Conservation (phyloP, 2,329 filamentous ascomycete species). For the Neofusicoccum parvum region DNA sequence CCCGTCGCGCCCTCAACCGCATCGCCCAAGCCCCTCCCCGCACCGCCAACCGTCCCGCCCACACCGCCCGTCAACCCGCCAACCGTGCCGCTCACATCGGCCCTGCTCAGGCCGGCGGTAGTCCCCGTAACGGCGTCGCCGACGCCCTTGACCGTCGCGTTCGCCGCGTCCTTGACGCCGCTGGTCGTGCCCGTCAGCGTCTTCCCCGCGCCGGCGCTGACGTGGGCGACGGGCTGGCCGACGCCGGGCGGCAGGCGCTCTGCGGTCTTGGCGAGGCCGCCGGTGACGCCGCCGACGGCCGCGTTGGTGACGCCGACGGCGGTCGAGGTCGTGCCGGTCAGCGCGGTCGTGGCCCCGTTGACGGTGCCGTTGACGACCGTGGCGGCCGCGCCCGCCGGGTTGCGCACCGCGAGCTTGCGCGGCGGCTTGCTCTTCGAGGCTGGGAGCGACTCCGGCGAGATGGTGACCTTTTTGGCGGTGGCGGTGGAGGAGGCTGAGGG, state of each 20-base stretch:
- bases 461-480: slow-evolving; percentile 36
- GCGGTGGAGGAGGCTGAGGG: not conserved
- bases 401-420: slow-evolving; percentile 27
- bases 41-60: slow-evolving; percentile 37
- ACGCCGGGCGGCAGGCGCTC: slow-evolving; percentile 38
- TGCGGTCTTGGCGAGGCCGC: slow-evolving; percentile 40
- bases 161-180: slow-evolving; percentile 45
- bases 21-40: slow-evolving; percentile 28
- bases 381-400: slow-evolving; percentile 36
- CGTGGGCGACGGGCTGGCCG: slow-evolving; percentile 42
- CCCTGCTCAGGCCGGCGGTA: slow-evolving; percentile 45
- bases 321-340: slow-evolving; percentile 41
- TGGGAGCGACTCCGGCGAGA: slow-evolving; percentile 22
- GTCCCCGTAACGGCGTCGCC: slow-evolving; percentile 49
- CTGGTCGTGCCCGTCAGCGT: slow-evolving; percentile 43
- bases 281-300: slow-evolving; percentile 41
- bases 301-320: slow-evolving; percentile 40
- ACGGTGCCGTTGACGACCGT: slow-evolving; percentile 41
- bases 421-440: not conserved
- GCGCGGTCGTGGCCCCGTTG: slow-evolving; percentile 35
- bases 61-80: slow-evolving; percentile 38
- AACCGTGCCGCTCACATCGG: slow-evolving; percentile 43
- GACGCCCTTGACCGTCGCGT: slow-evolving; percentile 43
- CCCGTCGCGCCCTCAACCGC: slow-evolving; percentile 26
- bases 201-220: slow-evolving; percentile 45